phyloP scores from a whole-genome alignment of 2,329 filamentous ascomycete genomes.

The Fusarium neocosmosporiellum region DNA sequence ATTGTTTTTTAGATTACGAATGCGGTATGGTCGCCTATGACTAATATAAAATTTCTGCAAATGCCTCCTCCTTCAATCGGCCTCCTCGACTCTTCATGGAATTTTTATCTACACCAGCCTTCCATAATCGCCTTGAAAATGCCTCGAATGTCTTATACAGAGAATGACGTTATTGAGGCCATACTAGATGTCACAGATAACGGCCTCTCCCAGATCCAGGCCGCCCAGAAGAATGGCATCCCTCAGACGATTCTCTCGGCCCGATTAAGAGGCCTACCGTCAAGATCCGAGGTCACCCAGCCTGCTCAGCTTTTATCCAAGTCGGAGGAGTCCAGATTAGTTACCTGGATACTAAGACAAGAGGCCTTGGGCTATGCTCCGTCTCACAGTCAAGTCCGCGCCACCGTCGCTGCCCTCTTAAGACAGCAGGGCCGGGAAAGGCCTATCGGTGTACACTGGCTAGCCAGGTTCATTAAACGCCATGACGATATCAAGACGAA shows the following conservation, averaged over 20 bases:
- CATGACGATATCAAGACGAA: neutral
- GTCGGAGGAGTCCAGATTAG: constrained; percentile 6
- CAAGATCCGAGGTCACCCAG: neutral
- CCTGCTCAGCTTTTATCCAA: constrained; percentile 6
- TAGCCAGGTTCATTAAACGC: neutral
- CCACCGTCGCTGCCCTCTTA: neutral
- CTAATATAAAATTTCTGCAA: neutral
- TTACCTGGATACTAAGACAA: constrained; percentile 4
- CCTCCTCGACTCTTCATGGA: neutral
- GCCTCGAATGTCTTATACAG: neutral
- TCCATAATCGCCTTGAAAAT: neutral
- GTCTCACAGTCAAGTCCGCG: constrained; percentile 11
- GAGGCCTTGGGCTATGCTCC: constrained; percentile 14
- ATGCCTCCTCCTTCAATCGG: neutral
- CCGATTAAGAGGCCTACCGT: constrained; percentile 3
- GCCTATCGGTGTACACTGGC: neutral
- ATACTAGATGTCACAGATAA: constrained; percentile 20
- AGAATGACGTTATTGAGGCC: constrained; percentile 2
- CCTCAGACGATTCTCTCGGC: constrained; percentile 1
- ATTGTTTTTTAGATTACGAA: neutral
- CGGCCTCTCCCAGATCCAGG: neutral
- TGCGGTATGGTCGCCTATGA: neutral
- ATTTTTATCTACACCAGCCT: neutral
- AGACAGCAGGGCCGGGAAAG: neutral
- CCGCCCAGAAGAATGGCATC: constrained; percentile 6